Percentiles rank a stretch among this genome's conserved stretches.
phyloP scores from a whole-genome alignment of 805 yeast species.

The Candida peoriensis region DNA sequence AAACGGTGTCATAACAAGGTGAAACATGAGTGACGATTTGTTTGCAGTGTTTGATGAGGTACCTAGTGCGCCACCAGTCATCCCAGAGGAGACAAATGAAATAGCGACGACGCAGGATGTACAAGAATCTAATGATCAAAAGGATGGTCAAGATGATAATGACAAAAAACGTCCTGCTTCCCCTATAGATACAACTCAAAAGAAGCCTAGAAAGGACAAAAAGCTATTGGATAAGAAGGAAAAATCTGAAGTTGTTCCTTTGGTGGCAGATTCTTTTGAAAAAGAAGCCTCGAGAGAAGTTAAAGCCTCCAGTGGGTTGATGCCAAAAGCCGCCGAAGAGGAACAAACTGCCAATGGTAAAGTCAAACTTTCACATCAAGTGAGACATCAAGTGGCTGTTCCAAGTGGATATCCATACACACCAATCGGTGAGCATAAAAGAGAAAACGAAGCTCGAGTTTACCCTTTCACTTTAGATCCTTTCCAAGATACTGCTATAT shows the following conservation, averaged over 20 bases:
- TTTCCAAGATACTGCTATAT: constrained; percentile 93
- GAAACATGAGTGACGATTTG: constrained; percentile 41
- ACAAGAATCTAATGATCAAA: constrained; percentile 7
- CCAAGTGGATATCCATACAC: constrained; percentile 87
- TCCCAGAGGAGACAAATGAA: constrained; percentile 5
- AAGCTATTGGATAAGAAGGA: constrained; percentile 32
- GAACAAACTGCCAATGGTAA: constrained; percentile 33
- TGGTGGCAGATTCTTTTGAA: constrained; percentile 82
- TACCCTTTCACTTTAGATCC: constrained; percentile 95
- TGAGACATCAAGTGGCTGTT: constrained; percentile 94
- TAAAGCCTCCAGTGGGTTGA: constrained; percentile 70
- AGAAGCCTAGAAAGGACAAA: constrained; percentile 23
- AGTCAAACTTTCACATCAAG: constrained; percentile 83
- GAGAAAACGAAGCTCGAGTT: constrained; percentile 73
- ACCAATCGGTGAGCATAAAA: constrained; percentile 85
- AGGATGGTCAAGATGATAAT: constrained; percentile 19
- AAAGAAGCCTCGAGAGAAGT: constrained; percentile 89
- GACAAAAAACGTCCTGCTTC: constrained; percentile 23
- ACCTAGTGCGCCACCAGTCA: constrained; percentile 30
- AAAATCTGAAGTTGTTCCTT: constrained; percentile 52
- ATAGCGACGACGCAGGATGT: constrained; percentile 5
- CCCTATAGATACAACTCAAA: constrained; percentile 10
- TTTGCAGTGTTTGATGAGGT: constrained; percentile 60
- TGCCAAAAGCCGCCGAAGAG: constrained; percentile 35
- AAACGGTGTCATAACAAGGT: neutral